Evolutionary conservation across 371 early-diverging fungal genomes (phyloP).

Genomic region (Mortierella sp.): DNA sequence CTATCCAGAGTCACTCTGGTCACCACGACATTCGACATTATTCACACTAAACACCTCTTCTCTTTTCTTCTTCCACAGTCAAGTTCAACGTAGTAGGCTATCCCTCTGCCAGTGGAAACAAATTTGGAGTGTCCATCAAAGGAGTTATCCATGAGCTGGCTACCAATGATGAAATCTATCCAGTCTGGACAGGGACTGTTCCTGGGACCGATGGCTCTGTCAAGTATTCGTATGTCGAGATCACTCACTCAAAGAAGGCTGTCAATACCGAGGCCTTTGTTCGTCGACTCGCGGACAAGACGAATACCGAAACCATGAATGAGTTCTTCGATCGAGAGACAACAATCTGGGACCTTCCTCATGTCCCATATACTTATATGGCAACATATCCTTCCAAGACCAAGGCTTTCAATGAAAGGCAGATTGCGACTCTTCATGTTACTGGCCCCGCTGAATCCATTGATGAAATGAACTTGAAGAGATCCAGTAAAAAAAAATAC

Average conservation of each 20-base stretch:
- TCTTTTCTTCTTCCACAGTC: slow-evolving; percentile 12
- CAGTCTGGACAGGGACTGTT: slow-evolving; percentile 24
- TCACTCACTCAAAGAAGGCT: slow-evolving; percentile 2
- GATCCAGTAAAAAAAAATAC: slow-evolving; percentile 36
- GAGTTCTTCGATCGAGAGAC: slow-evolving; percentile 67
- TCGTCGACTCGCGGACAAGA: slow-evolving; percentile 16
- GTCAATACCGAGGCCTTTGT: slow-evolving; percentile 31
- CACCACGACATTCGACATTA: not conserved
- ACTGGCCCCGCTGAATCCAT: slow-evolving; percentile 49
- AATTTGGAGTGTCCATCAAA: slow-evolving; percentile 33
- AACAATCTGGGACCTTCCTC: slow-evolving; percentile 54
- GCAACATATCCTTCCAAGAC: slow-evolving; percentile 41
- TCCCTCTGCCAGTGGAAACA: not conserved
- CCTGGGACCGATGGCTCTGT: slow-evolving; percentile 13
- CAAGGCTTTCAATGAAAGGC: slow-evolving; percentile 46
- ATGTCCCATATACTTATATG: slow-evolving; percentile 61
- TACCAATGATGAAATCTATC: slow-evolving; percentile 12
- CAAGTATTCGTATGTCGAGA: slow-evolving; percentile 35
- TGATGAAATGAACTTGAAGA: slow-evolving; percentile 37
- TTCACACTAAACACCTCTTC: not conserved
- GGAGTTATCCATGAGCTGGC: slow-evolving; percentile 15
- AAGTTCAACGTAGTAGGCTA: slow-evolving; percentile 43
- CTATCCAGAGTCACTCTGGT: not conserved
- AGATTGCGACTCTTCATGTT: slow-evolving; percentile 63
- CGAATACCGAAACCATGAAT: slow-evolving; percentile 53